These are phyloP conservation scores for Amaranthus palmeri DNA, from an alignment of 148 eudicot species.

Conservation along the genomic window DNA sequence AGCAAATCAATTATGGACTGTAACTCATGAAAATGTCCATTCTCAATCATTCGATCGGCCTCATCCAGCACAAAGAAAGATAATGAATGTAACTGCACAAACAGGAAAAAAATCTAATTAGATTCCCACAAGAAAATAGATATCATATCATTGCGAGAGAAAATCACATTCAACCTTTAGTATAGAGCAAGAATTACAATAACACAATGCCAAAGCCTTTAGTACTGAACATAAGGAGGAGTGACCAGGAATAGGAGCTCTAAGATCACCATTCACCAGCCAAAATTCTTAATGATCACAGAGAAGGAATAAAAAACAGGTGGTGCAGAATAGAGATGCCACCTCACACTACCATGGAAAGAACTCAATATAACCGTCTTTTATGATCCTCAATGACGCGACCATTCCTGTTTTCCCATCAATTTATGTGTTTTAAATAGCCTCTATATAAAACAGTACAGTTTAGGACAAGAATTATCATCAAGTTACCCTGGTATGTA, in stretches of 20 bases:
- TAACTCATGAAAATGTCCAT: constrained; percentile 89
- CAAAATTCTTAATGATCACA: neutral
- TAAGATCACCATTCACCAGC: neutral
- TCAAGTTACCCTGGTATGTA: neutral
- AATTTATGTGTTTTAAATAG: too few relatives aligned
- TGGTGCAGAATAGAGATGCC: neutral
- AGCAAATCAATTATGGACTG: constrained; percentile 95
- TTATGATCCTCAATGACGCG: neutral
- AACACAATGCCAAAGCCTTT: too few relatives aligned
- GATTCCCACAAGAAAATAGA: neutral
- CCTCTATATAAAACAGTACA: neutral
- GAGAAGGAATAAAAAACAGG: neutral
- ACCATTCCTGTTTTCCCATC: neutral
- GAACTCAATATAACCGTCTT: neutral
- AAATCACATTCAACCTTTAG: neutral
- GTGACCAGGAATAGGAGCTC: neutral
- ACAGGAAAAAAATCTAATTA: constrained; percentile 18
- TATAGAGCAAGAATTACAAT: neutral
- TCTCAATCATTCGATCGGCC: constrained; percentile 98
- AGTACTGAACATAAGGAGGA: neutral
- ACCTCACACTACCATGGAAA: neutral
- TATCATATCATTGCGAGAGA: neutral
- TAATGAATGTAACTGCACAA: constrained; percentile 76
- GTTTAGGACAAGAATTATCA: neutral
- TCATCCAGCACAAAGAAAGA: constrained; percentile 98